Evolutionary conservation across 805 yeast genomes (phyloP).

Genomic region (Wickerhamomyces kurtzmanii): DNA sequence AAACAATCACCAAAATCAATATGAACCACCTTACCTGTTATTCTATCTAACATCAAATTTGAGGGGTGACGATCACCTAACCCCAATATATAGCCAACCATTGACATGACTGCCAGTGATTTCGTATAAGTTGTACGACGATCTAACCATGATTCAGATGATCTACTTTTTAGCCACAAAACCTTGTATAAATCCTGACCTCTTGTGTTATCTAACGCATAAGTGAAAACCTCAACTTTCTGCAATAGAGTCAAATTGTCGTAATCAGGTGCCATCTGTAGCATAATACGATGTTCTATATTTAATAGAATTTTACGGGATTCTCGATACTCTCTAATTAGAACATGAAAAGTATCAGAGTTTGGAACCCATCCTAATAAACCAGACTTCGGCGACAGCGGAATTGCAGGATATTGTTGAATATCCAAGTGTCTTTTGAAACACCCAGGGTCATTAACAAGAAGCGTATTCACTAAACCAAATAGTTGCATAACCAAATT

Average conservation of each 20-base stretch:
- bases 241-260: slow-evolving; percentile 83
- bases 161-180: slow-evolving; percentile 90
- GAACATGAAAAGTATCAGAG: slow-evolving; percentile 91
- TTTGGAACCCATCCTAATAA: slow-evolving; percentile 95
- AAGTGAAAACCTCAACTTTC: slow-evolving; percentile 93
- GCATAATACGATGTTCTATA: slow-evolving; percentile 91
- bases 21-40: slow-evolving; percentile 92
- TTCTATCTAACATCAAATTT: slow-evolving; percentile 87
- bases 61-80: slow-evolving; percentile 98
- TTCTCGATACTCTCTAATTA: slow-evolving; percentile 88
- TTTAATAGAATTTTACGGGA: slow-evolving; percentile 81
- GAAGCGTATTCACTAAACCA: slow-evolving; percentile 86
- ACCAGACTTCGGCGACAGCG: slow-evolving; percentile 96
- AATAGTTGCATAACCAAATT: slow-evolving; percentile 95
- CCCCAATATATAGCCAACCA: slow-evolving; percentile 96
- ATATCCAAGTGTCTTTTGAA: slow-evolving; percentile 92
- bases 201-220: slow-evolving; percentile 88
- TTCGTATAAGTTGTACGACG: slow-evolving; percentile 94
- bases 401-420: slow-evolving; percentile 88
- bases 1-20: slow-evolving; percentile 99
- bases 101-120: slow-evolving; percentile 95
- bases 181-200: slow-evolving; percentile 96
- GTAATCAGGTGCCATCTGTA: slow-evolving; percentile 95
- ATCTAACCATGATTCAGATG: slow-evolving; percentile 97
- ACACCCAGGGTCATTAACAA: slow-evolving; percentile 88